Percentiles rank a stretch among this genome's conserved stretches.
phyloP scores from a whole-genome alignment of 2,329 filamentous ascomycete genomes.

The Neonectria punicea region DNA sequence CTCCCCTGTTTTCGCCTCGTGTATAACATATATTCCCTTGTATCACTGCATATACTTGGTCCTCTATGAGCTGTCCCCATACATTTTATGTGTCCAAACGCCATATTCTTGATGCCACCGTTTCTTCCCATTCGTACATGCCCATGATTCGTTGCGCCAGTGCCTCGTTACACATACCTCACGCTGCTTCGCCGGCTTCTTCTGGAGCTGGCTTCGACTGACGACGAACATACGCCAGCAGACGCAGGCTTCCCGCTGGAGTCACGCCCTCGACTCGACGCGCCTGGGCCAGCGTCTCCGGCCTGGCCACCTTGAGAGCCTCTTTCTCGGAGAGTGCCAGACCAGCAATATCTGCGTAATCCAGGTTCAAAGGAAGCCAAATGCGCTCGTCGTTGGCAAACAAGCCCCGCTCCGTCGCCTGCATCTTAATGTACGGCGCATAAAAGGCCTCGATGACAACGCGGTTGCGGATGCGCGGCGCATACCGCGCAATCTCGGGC shows the following conservation, averaged over 20 bases:
- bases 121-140: constrained; percentile 13
- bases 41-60: constrained; percentile 14
- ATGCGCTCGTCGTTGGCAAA: constrained; percentile 83
- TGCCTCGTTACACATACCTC: not conserved
- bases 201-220: constrained; percentile 4
- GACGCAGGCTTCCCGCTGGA: constrained; percentile 66
- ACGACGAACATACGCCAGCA: constrained; percentile 71
- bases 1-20: constrained; percentile 1
- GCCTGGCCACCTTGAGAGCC: constrained; percentile 74
- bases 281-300: constrained; percentile 90
- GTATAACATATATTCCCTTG: constrained; percentile 10
- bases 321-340: constrained; percentile 83
- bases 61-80: not conserved
- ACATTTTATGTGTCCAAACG: constrained; percentile 1
- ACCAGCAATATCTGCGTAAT: constrained; percentile 79
- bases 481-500: constrained; percentile 65
- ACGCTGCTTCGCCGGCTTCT: not conserved
- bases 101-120: not conserved
- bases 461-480: constrained; percentile 70
- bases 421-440: constrained; percentile 83
- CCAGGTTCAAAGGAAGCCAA: constrained; percentile 75
- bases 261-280: constrained; percentile 84
- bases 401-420: constrained; percentile 71
- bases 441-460: constrained; percentile 87
- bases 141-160: not conserved